Conservation (phyloP, 768 basidiomycete genomes). For the Rhodotorula graminis region DNA sequence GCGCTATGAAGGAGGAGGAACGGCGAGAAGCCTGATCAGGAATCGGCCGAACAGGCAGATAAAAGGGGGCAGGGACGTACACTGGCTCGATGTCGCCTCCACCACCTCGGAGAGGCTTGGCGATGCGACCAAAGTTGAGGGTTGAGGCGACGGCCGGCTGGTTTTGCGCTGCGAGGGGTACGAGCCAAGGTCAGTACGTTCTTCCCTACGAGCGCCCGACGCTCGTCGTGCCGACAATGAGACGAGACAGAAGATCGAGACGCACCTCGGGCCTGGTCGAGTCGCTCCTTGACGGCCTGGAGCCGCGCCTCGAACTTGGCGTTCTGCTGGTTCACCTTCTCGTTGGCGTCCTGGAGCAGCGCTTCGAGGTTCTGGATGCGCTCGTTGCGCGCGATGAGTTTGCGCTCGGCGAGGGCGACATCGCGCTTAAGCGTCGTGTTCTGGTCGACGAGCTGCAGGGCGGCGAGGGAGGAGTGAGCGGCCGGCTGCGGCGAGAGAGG, state of each 20-base stretch:
- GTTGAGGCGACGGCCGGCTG: conserved; percentile 58
- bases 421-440: conserved; percentile 96
- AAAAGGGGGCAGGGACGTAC: neutral
- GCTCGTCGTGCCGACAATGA: too few relatives aligned
- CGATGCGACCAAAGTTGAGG: conserved; percentile 86
- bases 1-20: neutral
- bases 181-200: too few relatives aligned
- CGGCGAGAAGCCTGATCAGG: too few relatives aligned
- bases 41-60: too few relatives aligned
- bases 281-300: conserved; percentile 80
- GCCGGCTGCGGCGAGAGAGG: too few relatives aligned
- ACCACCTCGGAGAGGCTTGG: conserved; percentile 90
- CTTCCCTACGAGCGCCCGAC: too few relatives aligned
- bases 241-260: conserved; percentile 40
- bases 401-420: conserved; percentile 91
- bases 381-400: conserved; percentile 91
- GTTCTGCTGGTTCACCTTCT: conserved; percentile 83
- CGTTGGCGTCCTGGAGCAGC: conserved; percentile 86
- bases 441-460: conserved; percentile 84
- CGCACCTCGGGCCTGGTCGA: conserved; percentile 85
- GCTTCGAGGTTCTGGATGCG: conserved; percentile 95
- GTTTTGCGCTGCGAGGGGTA: conserved; percentile 64
- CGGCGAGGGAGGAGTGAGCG: neutral
- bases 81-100: conserved; percentile 53
- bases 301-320: conserved; percentile 92